Evolutionary conservation across 768 basidiomycete genomes (phyloP), one percentile per base, ranked within the genome.

Genomic region (Inosperma sp.): DNA sequence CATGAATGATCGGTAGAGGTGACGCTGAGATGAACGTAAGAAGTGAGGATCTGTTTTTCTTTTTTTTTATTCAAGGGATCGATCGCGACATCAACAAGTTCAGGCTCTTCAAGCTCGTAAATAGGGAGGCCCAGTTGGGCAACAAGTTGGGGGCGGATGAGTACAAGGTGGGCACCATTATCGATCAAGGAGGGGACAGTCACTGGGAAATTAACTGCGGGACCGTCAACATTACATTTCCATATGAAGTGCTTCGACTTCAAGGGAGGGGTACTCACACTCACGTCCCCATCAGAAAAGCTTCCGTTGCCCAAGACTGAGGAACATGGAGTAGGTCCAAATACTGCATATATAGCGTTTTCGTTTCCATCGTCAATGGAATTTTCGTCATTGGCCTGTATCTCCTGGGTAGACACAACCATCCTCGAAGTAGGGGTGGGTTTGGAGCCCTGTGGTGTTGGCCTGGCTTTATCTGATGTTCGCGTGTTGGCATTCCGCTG

Each of bases 1-100:
- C 60, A 62, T 27, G 23, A 13, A 22, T 52, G 23, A 36, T 61
- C 40, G 14, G 19, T 5, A 6, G 61, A 63, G n/a, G 53, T 45
- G 12, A 61, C 9, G 12, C 27, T 16, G 4, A 64, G 45, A 9
- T 52, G 51, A 6, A 61, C 56, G 50, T 54, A 65, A 5, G 61
- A 9, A 22, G 35, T 27, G 8, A 9, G 7, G 17, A 43, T 26
- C 7, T 22, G 25, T 30, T 51, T 49, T 21, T 27, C n/a, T 4
- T 29, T 17, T n/a, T 8, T 14, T 5, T 5, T 31, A 26, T 23
- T n/a, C 8, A 21, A 37, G 6, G 35, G n/a, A 3, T 43, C 27
- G 25, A 47, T 22, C 0, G 52, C 49, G 16, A 60, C 36, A 13
- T 30, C 14, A 23, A 62, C 44, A 25, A 17, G 16, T 1, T 56